Base-by-base conservation (phyloP, 2,329 filamentous ascomycete species). In the Cordyceps militaris region DNA sequence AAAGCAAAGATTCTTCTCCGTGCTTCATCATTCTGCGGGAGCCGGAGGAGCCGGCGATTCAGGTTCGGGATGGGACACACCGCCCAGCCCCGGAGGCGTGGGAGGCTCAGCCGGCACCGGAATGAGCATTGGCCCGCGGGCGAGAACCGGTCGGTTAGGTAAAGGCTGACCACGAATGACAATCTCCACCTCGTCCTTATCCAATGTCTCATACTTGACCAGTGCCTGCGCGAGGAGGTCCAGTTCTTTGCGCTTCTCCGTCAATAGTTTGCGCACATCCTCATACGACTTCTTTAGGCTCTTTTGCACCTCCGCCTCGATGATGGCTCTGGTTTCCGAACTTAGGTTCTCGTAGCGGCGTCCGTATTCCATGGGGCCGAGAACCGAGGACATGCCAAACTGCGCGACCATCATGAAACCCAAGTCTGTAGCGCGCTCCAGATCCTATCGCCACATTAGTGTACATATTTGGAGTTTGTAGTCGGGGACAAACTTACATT, bases 121-220 rank as follows among this genome's bases (percentile, higher is more conserved):
- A 46, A 76, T 59, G 24, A 70, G 67, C 66, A 76, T 59, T 1
- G 74, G 73, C 3, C 73, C 74, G 59, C 72, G 73, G 0, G 90
- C 90, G 16, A 93, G 64, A 13, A 69, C 66, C 43, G 67, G 73
- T 60, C 89, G 89, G 47, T 82, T 81, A 1, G 85, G 79, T 38
- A 99, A 76, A 68, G 88, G 87, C 74, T 97, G 91, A 36, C 94
- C 94, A 54, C 83, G 84, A 62, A 99, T 86, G 6, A 97, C 89
- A 76, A 88, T 90, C 71, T 92, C 85, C 62, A 97, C 95, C 72
- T 99, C 94, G 3, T 88, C 85, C 71, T 87, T 89, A 70, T 88
- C 88, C 53, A 99, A 76, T 0, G 91, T 97, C 77, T 99, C 94
- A 71, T 97, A 97, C 72, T 97, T 87, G 34, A 99, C 85, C 10